Conservation (phyloP, 2,329 filamentous ascomycete genomes). For the Didymella pinodella region DNA sequence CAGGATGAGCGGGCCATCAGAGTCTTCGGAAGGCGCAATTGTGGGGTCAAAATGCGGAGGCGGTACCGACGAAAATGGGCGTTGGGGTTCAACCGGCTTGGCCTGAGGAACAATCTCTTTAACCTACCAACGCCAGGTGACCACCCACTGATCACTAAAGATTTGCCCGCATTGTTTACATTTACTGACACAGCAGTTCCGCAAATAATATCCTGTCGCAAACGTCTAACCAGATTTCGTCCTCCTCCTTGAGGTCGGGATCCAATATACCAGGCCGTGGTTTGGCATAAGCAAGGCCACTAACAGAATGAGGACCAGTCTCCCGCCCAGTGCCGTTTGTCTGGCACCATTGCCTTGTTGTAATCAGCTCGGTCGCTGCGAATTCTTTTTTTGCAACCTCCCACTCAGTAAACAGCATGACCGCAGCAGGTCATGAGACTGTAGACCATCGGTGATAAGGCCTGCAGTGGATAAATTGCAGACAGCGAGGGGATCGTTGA, state of each 20-base stretch:
- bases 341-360: not conserved
- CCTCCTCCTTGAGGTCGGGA: not conserved
- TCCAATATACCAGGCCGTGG: not conserved
- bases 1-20: slow-evolving; percentile 14
- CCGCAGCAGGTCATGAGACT: not conserved
- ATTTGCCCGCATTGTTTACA: not conserved
- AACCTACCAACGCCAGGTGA: not conserved
- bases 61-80: not conserved
- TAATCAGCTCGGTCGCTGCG: not conserved
- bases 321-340: not conserved
- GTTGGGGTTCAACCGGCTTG: slow-evolving; percentile 19
- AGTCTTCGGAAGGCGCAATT: not conserved
- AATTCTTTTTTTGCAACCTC: not conserved
- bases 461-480: not conserved
- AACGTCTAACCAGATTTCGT: not conserved
- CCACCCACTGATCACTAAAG: not conserved
- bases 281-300: not conserved
- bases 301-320: not conserved
- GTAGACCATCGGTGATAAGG: not conserved
- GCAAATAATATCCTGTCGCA: not conserved
- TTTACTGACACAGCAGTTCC: not conserved
- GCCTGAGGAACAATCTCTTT: slow-evolving; percentile 2
- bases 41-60: slow-evolving; percentile 11
- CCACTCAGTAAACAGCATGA: not conserved
- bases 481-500: not conserved